Evolutionary conservation across 2,329 filamentous ascomycete species (phyloP).

Genomic region (Fonsecaea nubica): DNA sequence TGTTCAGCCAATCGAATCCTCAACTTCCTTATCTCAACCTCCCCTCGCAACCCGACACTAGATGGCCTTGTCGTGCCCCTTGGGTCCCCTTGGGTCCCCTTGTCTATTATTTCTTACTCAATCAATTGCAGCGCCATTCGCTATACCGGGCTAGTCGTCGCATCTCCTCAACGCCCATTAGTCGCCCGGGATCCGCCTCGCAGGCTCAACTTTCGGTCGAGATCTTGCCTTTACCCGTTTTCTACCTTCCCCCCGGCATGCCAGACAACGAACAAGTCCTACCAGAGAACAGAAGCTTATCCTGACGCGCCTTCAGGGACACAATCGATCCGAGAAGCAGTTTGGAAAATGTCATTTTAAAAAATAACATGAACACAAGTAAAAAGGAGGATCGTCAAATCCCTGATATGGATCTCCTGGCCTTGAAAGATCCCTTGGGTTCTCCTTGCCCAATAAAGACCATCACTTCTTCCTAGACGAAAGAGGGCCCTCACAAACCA

Average conservation of each 20-base stretch:
- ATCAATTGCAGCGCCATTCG: slow-evolving; percentile 37
- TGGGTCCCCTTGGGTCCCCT: not conserved
- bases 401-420: slow-evolving; percentile 8
- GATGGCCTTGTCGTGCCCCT: not conserved
- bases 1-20: slow-evolving; percentile 10
- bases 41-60: slow-evolving; percentile 16
- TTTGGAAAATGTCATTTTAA: not conserved
- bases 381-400: not conserved
- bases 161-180: slow-evolving; percentile 19
- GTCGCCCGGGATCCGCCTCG: slow-evolving; percentile 20
- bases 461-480: slow-evolving; percentile 8
- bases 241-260: slow-evolving; percentile 9
- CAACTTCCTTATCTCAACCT: slow-evolving; percentile 33
- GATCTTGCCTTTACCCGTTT: slow-evolving; percentile 28
- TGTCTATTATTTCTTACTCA: slow-evolving; percentile 35
- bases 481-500: not conserved
- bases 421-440: not conserved
- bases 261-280: slow-evolving; percentile 10
- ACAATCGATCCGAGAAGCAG: slow-evolving; percentile 13
- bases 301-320: slow-evolving; percentile 19
- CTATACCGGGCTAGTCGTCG: slow-evolving; percentile 13
- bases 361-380: slow-evolving; percentile 17
- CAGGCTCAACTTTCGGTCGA: slow-evolving; percentile 11
- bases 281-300: slow-evolving; percentile 30
- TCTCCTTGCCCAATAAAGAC: slow-evolving; percentile 26